Conservation (phyloP, 495 filamentous ascomycete species). For the Penicillium riverlandense region DNA sequence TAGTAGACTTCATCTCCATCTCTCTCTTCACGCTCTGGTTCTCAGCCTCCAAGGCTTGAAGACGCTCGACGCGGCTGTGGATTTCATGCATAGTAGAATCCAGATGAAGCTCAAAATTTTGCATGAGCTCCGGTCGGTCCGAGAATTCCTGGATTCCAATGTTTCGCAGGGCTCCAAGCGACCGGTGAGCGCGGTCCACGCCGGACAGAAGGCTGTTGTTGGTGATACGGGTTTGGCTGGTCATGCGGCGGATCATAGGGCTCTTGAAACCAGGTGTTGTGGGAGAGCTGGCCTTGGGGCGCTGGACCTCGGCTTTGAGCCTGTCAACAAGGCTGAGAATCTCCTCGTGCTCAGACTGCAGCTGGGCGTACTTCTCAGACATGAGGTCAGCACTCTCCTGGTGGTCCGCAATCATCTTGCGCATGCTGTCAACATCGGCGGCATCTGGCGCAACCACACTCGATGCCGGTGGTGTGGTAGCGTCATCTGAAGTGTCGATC, state of each 20-base stretch:
- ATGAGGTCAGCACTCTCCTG: conserved; percentile 65
- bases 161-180: conserved; percentile 81
- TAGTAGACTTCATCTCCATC: conserved; percentile 90
- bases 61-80: conserved; percentile 76
- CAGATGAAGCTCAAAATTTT: conserved; percentile 87
- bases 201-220: conserved; percentile 79
- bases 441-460: conserved; percentile 17
- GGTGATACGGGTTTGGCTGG: conserved; percentile 86
- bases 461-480: conserved; percentile 15
- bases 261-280: conserved; percentile 45
- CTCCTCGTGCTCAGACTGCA: conserved; percentile 75
- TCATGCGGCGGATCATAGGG: conserved; percentile 77
- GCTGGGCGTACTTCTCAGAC: conserved; percentile 66
- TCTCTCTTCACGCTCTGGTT: conserved; percentile 80
- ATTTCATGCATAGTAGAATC: conserved; percentile 92
- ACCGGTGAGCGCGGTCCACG: conserved; percentile 85
- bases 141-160: conserved; percentile 84
- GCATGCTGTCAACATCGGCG: conserved; percentile 65
- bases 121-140: conserved; percentile 70
- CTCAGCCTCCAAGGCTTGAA: conserved; percentile 82
- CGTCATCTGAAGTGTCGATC: conserved; percentile 14
- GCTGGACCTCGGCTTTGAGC: conserved; percentile 76
- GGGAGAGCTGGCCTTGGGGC: conserved; percentile 62
- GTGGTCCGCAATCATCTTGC: conserved; percentile 64
- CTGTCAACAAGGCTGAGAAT: conserved; percentile 81